These are phyloP conservation scores for Sisymbrium irio DNA, from an alignment of 345 rosid genomes.

Conservation along the genomic window DNA sequence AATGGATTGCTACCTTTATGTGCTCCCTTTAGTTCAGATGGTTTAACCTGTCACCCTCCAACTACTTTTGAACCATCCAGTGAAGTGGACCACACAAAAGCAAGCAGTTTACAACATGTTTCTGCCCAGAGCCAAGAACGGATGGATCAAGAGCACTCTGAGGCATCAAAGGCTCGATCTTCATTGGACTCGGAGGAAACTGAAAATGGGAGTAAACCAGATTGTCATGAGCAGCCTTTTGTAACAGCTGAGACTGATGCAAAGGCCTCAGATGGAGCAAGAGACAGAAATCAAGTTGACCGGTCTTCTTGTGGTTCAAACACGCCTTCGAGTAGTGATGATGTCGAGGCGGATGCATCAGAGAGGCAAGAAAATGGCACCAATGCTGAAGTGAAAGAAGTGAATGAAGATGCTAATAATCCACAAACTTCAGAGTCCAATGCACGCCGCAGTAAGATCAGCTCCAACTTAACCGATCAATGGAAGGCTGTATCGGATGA, in stretches of 20 bases:
- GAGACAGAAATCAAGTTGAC: conserved; percentile 65
- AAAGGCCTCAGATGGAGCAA: conserved; percentile 49
- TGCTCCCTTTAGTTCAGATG: conserved; percentile 59
- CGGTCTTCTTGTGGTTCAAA: conserved; percentile 97
- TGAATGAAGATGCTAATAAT: conserved; percentile 39
- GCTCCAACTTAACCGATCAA: conserved; percentile 49
- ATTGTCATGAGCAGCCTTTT: conserved; percentile 38
- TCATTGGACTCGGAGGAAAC: conserved; percentile 50
- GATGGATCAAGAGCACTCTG: conserved; percentile 44
- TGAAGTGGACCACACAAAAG: conserved; percentile 39
- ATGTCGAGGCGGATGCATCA: conserved; percentile 67
- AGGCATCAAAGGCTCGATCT: conserved; percentile 54
- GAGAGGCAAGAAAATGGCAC: conserved; percentile 51
- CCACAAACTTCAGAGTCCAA: conserved; percentile 42
- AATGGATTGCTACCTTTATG: conserved; percentile 82
- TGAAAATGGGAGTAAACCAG: conserved; percentile 36
- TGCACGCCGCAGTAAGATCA: conserved; percentile 64
- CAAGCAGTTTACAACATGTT: conserved; percentile 36
- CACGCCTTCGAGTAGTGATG: conserved; percentile 81
- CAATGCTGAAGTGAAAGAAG: conserved; percentile 51
- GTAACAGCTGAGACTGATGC: conserved; percentile 45
- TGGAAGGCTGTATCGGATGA: conserved; percentile 91
- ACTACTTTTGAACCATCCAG: conserved; percentile 41
- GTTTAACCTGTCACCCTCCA: conserved; percentile 53
- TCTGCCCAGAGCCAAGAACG: conserved; percentile 39